phyloP scores from a whole-genome alignment of 148 eudicot genomes.

The Vaccinium vitisidaea region DNA sequence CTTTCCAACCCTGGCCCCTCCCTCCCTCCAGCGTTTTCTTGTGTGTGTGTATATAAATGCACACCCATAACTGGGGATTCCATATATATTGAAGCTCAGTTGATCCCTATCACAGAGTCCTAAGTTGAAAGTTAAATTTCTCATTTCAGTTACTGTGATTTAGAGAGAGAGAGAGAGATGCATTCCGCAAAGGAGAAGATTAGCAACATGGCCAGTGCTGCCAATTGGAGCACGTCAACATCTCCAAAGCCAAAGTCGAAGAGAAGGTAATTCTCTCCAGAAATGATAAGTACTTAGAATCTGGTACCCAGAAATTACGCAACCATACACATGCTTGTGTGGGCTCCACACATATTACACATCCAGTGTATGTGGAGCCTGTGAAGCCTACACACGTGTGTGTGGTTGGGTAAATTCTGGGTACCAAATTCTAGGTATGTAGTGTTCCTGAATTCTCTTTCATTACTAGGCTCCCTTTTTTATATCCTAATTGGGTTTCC shows the following conservation, averaged over 20 bases:
- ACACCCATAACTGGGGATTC: no score
- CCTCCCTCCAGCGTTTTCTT: background rate
- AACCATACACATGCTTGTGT: no score
- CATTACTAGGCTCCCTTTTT: no score
- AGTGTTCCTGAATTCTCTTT: no score
- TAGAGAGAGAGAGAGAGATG: constrained; percentile 30
- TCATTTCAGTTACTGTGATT: background rate
- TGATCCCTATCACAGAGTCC: background rate
- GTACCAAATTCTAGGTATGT: no score
- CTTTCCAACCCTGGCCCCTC: background rate
- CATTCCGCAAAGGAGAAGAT: constrained; percentile 59
- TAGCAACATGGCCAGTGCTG: constrained; percentile 58
- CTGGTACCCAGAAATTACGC: no score
- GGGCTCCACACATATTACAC: no score
- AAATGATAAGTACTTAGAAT: no score
- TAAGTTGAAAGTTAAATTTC: background rate
- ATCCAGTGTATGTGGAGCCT: no score
- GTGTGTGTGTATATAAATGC: background rate
- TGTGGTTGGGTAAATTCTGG: no score
- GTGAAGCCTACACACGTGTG: no score
- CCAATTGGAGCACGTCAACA: constrained; percentile 49
- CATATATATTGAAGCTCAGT: background rate
- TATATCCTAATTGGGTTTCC: no score
- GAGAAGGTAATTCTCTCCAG: constrained; percentile 37
- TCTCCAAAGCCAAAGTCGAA: constrained; percentile 54